Conservation (phyloP, 129 eudicot genomes). For the Ambrosia artemisiifolia region DNA sequence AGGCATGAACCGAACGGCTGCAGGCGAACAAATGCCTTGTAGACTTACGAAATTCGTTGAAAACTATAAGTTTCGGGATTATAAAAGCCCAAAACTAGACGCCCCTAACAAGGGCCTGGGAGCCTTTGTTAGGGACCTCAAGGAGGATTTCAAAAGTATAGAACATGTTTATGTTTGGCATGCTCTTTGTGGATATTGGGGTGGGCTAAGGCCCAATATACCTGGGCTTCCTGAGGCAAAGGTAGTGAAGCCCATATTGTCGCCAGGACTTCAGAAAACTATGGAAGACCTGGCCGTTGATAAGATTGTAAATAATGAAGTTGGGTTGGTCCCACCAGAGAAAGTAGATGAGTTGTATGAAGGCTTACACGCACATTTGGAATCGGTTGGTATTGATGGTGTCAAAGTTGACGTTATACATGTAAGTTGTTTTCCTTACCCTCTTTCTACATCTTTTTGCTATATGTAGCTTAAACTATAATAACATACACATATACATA, state of each 20-base stretch:
- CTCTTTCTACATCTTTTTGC: neutral
- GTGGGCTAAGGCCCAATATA: conserved; percentile 76
- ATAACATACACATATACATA: too few species aligned
- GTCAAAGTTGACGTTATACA: conserved; percentile 94
- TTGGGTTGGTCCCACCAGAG: conserved; percentile 84
- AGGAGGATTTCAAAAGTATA: conserved; percentile 53
- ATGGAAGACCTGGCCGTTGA: conserved; percentile 96
- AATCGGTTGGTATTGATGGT: conserved; percentile 80
- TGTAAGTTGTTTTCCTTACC: conserved; percentile 37
- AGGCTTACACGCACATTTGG: conserved; percentile 74
- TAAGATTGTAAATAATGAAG: conserved; percentile 78
- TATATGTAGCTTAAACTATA: neutral
- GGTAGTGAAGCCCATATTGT: conserved; percentile 60
- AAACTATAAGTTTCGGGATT: conserved; percentile 77
- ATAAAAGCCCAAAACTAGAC: conserved; percentile 35
- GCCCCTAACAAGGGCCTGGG: conserved; percentile 61
- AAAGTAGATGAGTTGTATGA: conserved; percentile 61
- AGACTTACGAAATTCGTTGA: conserved; percentile 60
- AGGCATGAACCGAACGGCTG: conserved; percentile 72
- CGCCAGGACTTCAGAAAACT: conserved; percentile 66
- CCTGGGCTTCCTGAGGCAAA: conserved; percentile 54
- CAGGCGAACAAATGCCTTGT: conserved; percentile 81
- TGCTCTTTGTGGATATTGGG: conserved; percentile 98
- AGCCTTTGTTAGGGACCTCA: conserved; percentile 73
- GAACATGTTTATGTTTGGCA: conserved; percentile 93